Percentiles rank a stretch among this genome's conserved stretches.
These are phyloP conservation scores for Fusarium sp. DNA, from an alignment of 2,329 filamentous ascomycete species.

Conservation along the genomic window DNA sequence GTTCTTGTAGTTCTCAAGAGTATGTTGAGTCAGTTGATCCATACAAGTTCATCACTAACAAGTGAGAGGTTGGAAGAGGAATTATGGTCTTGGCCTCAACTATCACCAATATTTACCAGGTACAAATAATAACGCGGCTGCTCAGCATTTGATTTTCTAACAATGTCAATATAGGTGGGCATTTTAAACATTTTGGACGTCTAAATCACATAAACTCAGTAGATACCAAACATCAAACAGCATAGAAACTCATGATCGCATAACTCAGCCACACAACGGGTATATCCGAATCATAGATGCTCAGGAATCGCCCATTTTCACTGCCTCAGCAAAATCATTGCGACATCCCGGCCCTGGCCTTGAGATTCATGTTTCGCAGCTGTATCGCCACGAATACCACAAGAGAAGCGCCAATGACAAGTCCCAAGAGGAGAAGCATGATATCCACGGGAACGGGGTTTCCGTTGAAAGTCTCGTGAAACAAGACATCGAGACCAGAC, in stretches of 20 bases:
- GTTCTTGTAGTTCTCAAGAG: background rate
- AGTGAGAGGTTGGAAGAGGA: background rate
- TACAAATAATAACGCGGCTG: background rate
- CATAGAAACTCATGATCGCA: background rate
- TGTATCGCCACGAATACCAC: slow-evolving; percentile 72
- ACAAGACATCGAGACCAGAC: slow-evolving; percentile 81
- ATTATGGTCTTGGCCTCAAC: background rate
- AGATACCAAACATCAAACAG: background rate
- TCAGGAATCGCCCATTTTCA: too few species aligned
- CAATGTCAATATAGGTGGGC: background rate
- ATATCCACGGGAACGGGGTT: slow-evolving; percentile 84
- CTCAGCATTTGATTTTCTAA: background rate
- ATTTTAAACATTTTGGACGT: background rate
- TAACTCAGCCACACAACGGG: background rate
- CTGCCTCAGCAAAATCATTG: slow-evolving; percentile 11
- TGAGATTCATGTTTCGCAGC: slow-evolving; percentile 49
- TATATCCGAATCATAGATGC: background rate
- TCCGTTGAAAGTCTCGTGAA: slow-evolving; percentile 76
- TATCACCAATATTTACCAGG: background rate
- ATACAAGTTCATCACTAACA: background rate
- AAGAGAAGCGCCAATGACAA: slow-evolving; percentile 73
- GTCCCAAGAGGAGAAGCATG: slow-evolving; percentile 70
- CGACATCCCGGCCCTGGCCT: slow-evolving; percentile 40
- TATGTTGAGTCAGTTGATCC: background rate
- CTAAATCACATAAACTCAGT: background rate